These are phyloP conservation scores for Huntiella savannae DNA, from an alignment of 2,329 filamentous ascomycete species.

Conservation along the genomic window DNA sequence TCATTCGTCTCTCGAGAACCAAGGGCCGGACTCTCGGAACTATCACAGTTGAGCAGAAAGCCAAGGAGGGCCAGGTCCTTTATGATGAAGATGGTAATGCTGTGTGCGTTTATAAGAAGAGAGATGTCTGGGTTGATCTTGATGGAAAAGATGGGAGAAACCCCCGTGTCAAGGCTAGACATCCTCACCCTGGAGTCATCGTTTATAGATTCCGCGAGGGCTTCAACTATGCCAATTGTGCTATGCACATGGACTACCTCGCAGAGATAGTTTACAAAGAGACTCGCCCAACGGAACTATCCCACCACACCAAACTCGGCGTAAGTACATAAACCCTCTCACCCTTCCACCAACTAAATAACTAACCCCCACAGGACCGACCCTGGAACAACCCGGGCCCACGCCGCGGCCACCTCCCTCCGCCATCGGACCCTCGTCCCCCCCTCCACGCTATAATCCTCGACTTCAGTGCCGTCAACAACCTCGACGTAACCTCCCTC, in stretches of 20 bases:
- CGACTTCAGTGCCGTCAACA: slow-evolving; percentile 38
- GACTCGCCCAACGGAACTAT: slow-evolving; percentile 26
- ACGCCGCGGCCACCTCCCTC: slow-evolving; percentile 17
- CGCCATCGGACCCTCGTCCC: slow-evolving; percentile 22
- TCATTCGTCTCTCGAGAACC: slow-evolving; percentile 71
- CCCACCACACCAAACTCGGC: slow-evolving; percentile 26
- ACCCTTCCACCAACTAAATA: slow-evolving; percentile 1
- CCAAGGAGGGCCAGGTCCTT: slow-evolving; percentile 7
- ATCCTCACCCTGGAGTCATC: slow-evolving; percentile 33
- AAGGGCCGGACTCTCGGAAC: slow-evolving; percentile 68
- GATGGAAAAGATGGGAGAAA: slow-evolving; percentile 33
- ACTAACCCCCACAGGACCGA: slow-evolving; percentile 20
- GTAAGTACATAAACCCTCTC: slow-evolving; percentile 18
- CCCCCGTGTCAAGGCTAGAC: slow-evolving; percentile 24
- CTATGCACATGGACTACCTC: slow-evolving; percentile 30
- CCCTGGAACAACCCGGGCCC: slow-evolving; percentile 36
- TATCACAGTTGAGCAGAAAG: slow-evolving; percentile 29
- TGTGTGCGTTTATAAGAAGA: slow-evolving; percentile 3
- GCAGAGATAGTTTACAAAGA: slow-evolving; percentile 26
- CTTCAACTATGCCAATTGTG: slow-evolving; percentile 37
- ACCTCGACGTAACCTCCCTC: slow-evolving; percentile 36
- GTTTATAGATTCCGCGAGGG: slow-evolving; percentile 36
- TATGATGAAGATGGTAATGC: slow-evolving; percentile 8
- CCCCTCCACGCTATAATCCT: slow-evolving; percentile 34
- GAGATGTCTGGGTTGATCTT: slow-evolving; percentile 25